Evolutionary conservation across 139 green algal genomes (phyloP), one percentile per base, ranked within the genome.

Genomic region (Mesotaenium endlicherianum): DNA sequence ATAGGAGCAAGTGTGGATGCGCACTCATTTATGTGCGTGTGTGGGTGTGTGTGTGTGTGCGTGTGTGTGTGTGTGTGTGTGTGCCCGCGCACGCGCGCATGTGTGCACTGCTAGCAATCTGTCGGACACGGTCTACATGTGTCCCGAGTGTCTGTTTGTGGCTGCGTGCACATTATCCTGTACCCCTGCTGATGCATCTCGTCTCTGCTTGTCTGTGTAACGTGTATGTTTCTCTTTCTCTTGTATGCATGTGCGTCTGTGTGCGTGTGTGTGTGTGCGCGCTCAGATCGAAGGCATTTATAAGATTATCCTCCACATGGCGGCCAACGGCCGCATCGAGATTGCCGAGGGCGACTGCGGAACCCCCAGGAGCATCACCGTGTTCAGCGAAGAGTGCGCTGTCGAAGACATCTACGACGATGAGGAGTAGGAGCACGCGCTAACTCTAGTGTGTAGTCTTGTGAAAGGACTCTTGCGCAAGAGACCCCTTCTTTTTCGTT

Each of bases 241-340:
- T 71, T 77, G 34, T n/a, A 11, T 70, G 26, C n/a, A n/a, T n/a
- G n/a, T n/a, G n/a, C n/a, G n/a, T n/a, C n/a, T n/a, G n/a, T n/a
- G n/a, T n/a, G n/a, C n/a, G n/a, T n/a, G n/a, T n/a, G 8, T 58
- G 8, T 8, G 14, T 58, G 47, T 58, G 8, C 14, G 8, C 47
- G 8, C 47, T n/a, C 77, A 84, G 77, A 41, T 84, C 31, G 77
- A 84, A 57, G 45, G 40, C 16, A 11, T 84, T 1, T 84, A 84
- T 57, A 72, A 69, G 42, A 84, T 84, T n/a, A 41, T 84, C 42
- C 58, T 45, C 4, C 77, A 84, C 77, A 84, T 84, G 77, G 77
- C 59, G 20, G 58, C 38, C 58, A 84, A 84, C 47, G 77, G 31
- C 34, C 20, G 69, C 4, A 30, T 47, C 16, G 30, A 59, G 3